A percentile compares a stretch with the other conserved stretches of the same genome.
phyloP scores from a whole-genome alignment of 2,329 filamentous ascomycete genomes.

The Pyricularia sp. region DNA sequence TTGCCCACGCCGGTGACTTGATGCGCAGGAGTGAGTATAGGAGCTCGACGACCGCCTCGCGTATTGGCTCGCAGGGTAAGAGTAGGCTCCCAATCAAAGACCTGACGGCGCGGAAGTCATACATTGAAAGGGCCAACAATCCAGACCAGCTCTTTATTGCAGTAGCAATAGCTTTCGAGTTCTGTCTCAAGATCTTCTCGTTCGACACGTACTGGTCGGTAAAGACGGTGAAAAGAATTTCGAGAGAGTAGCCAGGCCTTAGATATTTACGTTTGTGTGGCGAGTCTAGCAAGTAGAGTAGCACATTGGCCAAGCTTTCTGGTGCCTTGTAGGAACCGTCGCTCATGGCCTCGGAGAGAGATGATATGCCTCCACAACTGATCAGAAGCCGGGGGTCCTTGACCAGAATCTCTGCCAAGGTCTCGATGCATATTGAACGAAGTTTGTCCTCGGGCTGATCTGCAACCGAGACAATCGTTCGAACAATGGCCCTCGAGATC shows the following conservation, averaged over 20 bases:
- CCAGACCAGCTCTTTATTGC: slow-evolving; percentile 92
- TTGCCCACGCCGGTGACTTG: slow-evolving; percentile 90
- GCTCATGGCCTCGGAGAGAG: slow-evolving; percentile 83
- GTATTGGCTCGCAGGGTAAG: slow-evolving; percentile 43
- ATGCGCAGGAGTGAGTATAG: slow-evolving; percentile 75
- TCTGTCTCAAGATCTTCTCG: slow-evolving; percentile 64
- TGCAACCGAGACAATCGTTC: slow-evolving; percentile 84
- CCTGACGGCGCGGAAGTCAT: slow-evolving; percentile 73
- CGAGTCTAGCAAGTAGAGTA: slow-evolving; percentile 81
- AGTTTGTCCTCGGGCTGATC: slow-evolving; percentile 79
- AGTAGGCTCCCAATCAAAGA: slow-evolving; percentile 64
- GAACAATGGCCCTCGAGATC: slow-evolving; percentile 75
- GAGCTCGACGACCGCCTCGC: slow-evolving; percentile 79
- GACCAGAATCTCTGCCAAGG: slow-evolving; percentile 82
- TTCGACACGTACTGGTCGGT: slow-evolving; percentile 67
- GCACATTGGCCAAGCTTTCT: slow-evolving; percentile 78
- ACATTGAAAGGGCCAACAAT: slow-evolving; percentile 78
- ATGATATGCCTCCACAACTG: slow-evolving; percentile 72
- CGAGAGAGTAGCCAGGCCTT: slow-evolving; percentile 81
- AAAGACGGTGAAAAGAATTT: slow-evolving; percentile 83
- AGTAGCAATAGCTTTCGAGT: slow-evolving; percentile 84
- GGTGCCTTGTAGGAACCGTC: slow-evolving; percentile 90
- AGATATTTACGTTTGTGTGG: slow-evolving; percentile 73
- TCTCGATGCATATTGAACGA: slow-evolving; percentile 85
- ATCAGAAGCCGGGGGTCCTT: slow-evolving; percentile 75